Evolutionary conservation across 257 asterid genomes (phyloP).

Genomic region (Ballota nigra): DNA sequence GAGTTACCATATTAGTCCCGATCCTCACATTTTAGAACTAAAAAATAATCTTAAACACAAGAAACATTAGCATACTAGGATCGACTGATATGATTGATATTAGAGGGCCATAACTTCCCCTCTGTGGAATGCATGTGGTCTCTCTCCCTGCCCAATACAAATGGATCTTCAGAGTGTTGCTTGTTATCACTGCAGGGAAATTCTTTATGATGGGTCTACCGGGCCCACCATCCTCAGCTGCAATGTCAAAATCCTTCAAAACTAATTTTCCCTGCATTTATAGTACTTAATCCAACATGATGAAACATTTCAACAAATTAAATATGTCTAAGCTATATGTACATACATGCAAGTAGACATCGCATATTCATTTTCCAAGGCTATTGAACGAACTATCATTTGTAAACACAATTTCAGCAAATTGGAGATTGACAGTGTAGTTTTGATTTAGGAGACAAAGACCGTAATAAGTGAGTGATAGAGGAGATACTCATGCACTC

Average conservation of each 20-base stretch:
- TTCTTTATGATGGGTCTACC: constrained; percentile 56
- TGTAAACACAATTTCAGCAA: constrained; percentile 73
- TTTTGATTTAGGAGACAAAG: constrained; percentile 73
- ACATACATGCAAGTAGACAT: constrained; percentile 83
- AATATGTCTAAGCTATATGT: not conserved
- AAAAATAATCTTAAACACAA: not conserved
- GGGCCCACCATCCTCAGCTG: constrained; percentile 73
- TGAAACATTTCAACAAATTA: not conserved
- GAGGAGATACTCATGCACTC: constrained; percentile 77
- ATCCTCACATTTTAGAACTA: not conserved
- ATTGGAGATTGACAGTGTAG: constrained; percentile 82
- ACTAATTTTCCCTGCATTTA: constrained; percentile 54
- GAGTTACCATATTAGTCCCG: not conserved
- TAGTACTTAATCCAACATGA: constrained; percentile 22
- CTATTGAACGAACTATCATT: constrained; percentile 65
- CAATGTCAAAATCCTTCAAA: constrained; percentile 77
- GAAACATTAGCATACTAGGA: constrained; percentile 55
- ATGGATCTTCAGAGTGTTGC: constrained; percentile 67
- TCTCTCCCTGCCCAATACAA: constrained; percentile 94
- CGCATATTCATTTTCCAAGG: constrained; percentile 79
- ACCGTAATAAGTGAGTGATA: constrained; percentile 89
- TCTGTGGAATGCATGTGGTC: constrained; percentile 81
- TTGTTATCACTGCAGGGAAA: constrained; percentile 50
- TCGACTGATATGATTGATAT: constrained; percentile 85
- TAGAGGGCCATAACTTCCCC: constrained; percentile 89